A percentile compares a stretch with the other conserved stretches of the same genome.
Evolutionary conservation across 164 flowering plant genomes (phyloP).

Genomic region (Santalum album): DNA sequence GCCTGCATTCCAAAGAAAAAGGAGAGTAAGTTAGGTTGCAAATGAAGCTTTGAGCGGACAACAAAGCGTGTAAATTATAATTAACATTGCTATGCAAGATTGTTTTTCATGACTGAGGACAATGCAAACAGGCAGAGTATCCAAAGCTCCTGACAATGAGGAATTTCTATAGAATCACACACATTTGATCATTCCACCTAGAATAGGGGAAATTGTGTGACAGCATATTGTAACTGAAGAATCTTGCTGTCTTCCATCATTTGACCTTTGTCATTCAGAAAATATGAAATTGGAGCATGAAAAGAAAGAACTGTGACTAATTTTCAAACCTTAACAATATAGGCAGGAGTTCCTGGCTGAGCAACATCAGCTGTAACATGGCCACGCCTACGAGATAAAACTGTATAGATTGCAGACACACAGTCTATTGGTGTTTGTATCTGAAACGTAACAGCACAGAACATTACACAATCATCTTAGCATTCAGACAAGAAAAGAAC

Average conservation of each 20-base stretch:
- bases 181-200: too few relatives aligned
- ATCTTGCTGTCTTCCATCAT: too few relatives aligned
- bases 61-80: background rate
- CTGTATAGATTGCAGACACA: constrained; percentile 93
- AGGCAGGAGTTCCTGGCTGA: constrained; percentile 97
- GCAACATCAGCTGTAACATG: constrained; percentile 96
- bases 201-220: too few relatives aligned
- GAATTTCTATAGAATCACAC: too few relatives aligned
- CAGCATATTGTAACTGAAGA: too few relatives aligned
- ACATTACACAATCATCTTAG: too few relatives aligned
- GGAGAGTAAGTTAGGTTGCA: background rate
- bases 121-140: too few relatives aligned
- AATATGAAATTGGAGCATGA: background rate
- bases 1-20: constrained; percentile 42
- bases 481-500: too few relatives aligned
- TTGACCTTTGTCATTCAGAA: background rate
- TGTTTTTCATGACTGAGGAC: too few relatives aligned
- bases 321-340: constrained; percentile 81
- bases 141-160: too few relatives aligned
- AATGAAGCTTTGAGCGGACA: background rate
- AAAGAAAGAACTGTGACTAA: background rate
- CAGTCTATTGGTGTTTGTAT: constrained; percentile 99
- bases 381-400: constrained; percentile 95
- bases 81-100: too few relatives aligned
- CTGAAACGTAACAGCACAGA: constrained; percentile 32